These are phyloP conservation scores for Alectoria sarmentosa DNA, from an alignment of 495 filamentous ascomycete genomes.

Conservation along the genomic window DNA sequence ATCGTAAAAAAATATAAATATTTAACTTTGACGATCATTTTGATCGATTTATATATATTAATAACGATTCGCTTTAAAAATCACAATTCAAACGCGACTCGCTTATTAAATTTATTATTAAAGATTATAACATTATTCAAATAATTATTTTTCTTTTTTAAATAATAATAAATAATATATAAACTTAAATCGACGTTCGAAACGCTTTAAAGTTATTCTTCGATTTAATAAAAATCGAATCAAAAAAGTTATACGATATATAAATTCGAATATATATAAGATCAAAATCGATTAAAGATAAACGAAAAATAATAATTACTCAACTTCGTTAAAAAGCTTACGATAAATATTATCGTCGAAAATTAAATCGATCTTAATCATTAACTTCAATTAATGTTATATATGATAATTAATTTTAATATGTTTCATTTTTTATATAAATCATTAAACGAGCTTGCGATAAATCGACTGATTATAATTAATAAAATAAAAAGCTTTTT, in stretches of 20 bases:
- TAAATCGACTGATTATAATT: not conserved
- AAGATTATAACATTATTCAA: not conserved
- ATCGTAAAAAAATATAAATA: slow-evolving; percentile 13
- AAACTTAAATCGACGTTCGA: slow-evolving; percentile 8
- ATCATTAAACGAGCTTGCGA: slow-evolving; percentile 1
- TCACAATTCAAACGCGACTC: not conserved
- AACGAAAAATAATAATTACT: not conserved
- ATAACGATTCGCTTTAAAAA: slow-evolving; percentile 7
- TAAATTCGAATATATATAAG: slow-evolving; percentile 5
- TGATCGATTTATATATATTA: not conserved
- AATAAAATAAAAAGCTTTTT: not conserved
- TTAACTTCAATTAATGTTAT: not conserved
- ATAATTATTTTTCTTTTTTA: slow-evolving; percentile 1
- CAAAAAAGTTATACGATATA: slow-evolving; percentile 10
- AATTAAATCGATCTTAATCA: not conserved
- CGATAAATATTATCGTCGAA: not conserved
- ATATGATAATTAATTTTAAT: slow-evolving; percentile 10
- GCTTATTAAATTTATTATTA: not conserved
- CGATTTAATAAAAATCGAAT: slow-evolving; percentile 6
- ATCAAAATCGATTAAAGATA: not conserved
- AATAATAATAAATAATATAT: not conserved
- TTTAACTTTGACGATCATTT: slow-evolving; percentile 8
- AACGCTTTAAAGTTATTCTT: slow-evolving; percentile 9
- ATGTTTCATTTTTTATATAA: not conserved
- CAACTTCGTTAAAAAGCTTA: not conserved